A percentile compares a stretch with the other conserved stretches of the same genome.
Evolutionary conservation across 495 filamentous ascomycete genomes (phyloP).

Genomic region (Cudoniella acicularis): DNA sequence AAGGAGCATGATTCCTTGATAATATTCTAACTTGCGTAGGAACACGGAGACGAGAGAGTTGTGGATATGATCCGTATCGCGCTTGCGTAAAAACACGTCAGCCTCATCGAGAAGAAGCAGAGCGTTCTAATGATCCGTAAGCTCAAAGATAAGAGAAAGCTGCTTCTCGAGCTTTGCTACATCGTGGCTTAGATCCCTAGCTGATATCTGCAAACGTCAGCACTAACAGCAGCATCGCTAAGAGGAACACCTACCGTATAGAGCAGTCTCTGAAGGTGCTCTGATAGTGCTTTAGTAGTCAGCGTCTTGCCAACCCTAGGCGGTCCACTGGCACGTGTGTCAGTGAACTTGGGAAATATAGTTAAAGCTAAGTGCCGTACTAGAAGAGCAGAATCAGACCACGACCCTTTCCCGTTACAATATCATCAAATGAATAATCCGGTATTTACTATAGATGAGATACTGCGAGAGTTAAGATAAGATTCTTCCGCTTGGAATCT

Average conservation of each 20-base stretch:
- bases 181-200: conserved; percentile 12
- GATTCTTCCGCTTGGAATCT: conserved; percentile 25
- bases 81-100: conserved; percentile 46
- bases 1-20: conserved; percentile 51
- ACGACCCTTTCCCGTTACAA: conserved; percentile 27
- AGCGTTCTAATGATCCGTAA: conserved; percentile 31
- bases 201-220: conserved; percentile 12
- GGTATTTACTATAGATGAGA: conserved; percentile 25
- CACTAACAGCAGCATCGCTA: conserved; percentile 25
- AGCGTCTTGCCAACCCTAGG: conserved; percentile 34
- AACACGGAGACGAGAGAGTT: conserved; percentile 53
- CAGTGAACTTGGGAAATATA: conserved; percentile 16
- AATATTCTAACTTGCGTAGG: conserved; percentile 52
- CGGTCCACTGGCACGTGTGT: conserved; percentile 24
- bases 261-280: conserved; percentile 17
- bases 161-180: conserved; percentile 12
- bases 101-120: conserved; percentile 41
- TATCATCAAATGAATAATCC: conserved; percentile 26
- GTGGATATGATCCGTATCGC: conserved; percentile 16
- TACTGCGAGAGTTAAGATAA: conserved; percentile 27
- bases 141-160: conserved; percentile 19
- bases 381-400: conserved; percentile 22
- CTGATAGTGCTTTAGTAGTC: conserved; percentile 25
- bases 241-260: conserved; percentile 24
- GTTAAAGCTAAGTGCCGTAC: conserved; percentile 22